A percentile compares a stretch with the other conserved stretches of the same genome.
Evolutionary conservation across 768 basidiomycete species (phyloP).

Genomic region (Mycena vulgaris): DNA sequence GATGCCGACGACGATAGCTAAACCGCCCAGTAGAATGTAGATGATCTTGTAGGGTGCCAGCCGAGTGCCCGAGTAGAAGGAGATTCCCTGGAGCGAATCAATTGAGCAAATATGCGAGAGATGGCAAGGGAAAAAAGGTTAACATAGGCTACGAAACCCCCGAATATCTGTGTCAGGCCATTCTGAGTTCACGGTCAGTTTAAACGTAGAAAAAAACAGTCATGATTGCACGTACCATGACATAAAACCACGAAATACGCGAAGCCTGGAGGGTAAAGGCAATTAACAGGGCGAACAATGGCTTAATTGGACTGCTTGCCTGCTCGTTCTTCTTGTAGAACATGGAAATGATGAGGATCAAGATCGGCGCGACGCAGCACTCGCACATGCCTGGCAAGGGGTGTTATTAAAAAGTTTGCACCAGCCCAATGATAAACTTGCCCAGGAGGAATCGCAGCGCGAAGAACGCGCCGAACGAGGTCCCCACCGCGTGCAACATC

Average conservation of each 20-base stretch:
- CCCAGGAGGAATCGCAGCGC: slow-evolving; percentile 73
- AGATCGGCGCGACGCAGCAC: slow-evolving; percentile 68
- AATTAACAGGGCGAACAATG: not conserved
- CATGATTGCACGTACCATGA: slow-evolving; percentile 64
- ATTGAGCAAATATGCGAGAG: not conserved
- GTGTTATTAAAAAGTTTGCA: not conserved
- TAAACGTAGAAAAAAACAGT: not conserved
- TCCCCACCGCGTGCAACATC: slow-evolving; percentile 72
- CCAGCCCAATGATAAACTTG: slow-evolving; percentile 41
- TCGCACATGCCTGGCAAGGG: slow-evolving; percentile 72
- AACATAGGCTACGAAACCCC: slow-evolving; percentile 76
- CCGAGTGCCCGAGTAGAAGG: slow-evolving; percentile 63
- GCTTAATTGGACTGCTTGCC: slow-evolving; percentile 42
- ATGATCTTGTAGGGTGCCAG: slow-evolving; percentile 75
- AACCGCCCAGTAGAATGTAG: slow-evolving; percentile 71
- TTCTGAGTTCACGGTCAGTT: slow-evolving; percentile 55
- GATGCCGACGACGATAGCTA: slow-evolving; percentile 73
- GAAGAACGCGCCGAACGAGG: slow-evolving; percentile 75
- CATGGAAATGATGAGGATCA: slow-evolving; percentile 76
- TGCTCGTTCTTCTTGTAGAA: slow-evolving; percentile 82
- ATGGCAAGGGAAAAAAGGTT: slow-evolving; percentile 33
- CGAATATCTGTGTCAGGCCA: slow-evolving; percentile 71
- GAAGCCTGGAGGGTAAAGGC: slow-evolving; percentile 55
- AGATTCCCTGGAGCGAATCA: slow-evolving; percentile 61
- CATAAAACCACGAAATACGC: slow-evolving; percentile 77